phyloP scores from a whole-genome alignment of 2,329 filamentous ascomycete genomes.

The Pseudogymnoascus sp. region DNA sequence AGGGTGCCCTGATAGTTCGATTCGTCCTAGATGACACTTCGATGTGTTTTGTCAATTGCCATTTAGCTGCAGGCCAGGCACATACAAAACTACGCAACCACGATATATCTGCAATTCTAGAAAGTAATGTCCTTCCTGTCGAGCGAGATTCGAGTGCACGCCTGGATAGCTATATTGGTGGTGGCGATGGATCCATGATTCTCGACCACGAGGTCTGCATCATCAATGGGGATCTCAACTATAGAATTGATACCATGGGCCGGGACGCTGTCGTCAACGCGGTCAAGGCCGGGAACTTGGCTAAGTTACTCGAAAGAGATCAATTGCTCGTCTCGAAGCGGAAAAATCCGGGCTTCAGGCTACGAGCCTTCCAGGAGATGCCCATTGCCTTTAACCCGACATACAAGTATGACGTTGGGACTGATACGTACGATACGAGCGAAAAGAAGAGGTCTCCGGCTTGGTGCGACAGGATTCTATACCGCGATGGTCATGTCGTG shows the following conservation, averaged over 20 bases:
- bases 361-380: constrained; percentile 84
- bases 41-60: constrained; percentile 93
- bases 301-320: constrained; percentile 85
- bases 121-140: constrained; percentile 65
- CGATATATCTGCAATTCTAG: constrained; percentile 84
- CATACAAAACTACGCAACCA: constrained; percentile 88
- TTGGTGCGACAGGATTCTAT: constrained; percentile 94
- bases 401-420: constrained; percentile 97
- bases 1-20: constrained; percentile 82
- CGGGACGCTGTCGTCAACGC: constrained; percentile 87
- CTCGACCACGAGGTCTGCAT: constrained; percentile 97
- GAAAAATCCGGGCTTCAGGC: constrained; percentile 81
- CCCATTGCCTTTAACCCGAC: constrained; percentile 91
- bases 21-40: constrained; percentile 92
- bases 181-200: constrained; percentile 93
- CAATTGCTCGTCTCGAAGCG: constrained; percentile 84
- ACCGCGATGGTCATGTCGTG: constrained; percentile 70
- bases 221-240: constrained; percentile 93
- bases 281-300: constrained; percentile 71
- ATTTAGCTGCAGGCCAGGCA: constrained; percentile 88
- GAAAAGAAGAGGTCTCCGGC: constrained; percentile 92
- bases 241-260: constrained; percentile 95
- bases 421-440: constrained; percentile 86
- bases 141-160: constrained; percentile 63
- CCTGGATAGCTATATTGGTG: constrained; percentile 75